phyloP scores from a whole-genome alignment of 1,139 yeast genomes.

The Saccharomyces uvarum region DNA sequence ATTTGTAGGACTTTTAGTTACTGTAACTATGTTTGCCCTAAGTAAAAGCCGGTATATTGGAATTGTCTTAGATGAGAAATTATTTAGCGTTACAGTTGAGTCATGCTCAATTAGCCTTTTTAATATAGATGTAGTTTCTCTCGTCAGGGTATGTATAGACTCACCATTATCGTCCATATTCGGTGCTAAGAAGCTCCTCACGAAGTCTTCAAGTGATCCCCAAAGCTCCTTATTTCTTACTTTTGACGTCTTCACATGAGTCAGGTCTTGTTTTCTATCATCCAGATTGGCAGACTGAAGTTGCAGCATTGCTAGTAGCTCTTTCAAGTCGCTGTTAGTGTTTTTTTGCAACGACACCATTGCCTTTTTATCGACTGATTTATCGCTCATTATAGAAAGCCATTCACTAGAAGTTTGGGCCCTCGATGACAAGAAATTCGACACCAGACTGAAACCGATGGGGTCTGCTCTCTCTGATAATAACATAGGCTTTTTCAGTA shows the following conservation, averaged over 20 bases:
- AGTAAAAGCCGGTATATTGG: constrained; percentile 11
- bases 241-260: neutral
- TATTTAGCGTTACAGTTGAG: constrained; percentile 10
- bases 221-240: constrained; percentile 5
- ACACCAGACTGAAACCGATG: constrained; percentile 23
- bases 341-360: constrained; percentile 15
- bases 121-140: neutral
- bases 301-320: constrained; percentile 2
- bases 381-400: constrained; percentile 7
- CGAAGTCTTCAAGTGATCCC: constrained; percentile 7
- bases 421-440: constrained; percentile 13
- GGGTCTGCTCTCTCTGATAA: constrained; percentile 30
- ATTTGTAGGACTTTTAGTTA: neutral
- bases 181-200: constrained; percentile 10
- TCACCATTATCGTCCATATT: constrained; percentile 7
- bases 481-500: constrained; percentile 23
- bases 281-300: neutral
- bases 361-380: constrained; percentile 6
- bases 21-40: constrained; percentile 7
- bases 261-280: neutral
- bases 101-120: constrained; percentile 14
- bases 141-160: neutral
- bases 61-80: constrained; percentile 12
- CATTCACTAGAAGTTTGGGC: constrained; percentile 14
- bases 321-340: constrained; percentile 10